Conservation (phyloP, 495 filamentous ascomycete genomes). For the Penicillium desertorum region DNA sequence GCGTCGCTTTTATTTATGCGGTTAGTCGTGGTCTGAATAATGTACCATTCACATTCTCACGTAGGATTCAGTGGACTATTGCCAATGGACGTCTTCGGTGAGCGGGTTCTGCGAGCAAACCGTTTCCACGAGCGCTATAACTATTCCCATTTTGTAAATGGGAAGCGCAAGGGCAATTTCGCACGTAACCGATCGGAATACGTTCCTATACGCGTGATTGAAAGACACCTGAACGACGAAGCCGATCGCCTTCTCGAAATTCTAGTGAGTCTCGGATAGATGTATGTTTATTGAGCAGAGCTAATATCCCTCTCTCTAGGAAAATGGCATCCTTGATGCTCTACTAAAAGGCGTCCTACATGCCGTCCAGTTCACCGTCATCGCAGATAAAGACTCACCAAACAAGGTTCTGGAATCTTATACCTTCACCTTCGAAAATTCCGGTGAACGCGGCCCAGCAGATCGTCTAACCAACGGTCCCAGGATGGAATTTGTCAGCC, state of each 20-base stretch:
- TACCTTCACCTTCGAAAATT: constrained; percentile 4
- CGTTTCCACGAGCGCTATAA: background rate
- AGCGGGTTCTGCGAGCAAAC: background rate
- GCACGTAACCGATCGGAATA: background rate
- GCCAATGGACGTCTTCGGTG: background rate
- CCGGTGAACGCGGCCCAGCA: background rate
- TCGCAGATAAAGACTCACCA: too few species aligned
- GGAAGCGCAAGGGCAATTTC: background rate
- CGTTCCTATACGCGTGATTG: background rate
- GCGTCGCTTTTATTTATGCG: background rate
- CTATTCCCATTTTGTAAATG: background rate
- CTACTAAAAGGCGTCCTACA: too few species aligned
- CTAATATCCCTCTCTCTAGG: too few species aligned
- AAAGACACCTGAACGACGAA: background rate
- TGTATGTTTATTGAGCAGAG: too few species aligned
- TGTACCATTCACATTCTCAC: too few species aligned
- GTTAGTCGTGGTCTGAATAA: background rate
- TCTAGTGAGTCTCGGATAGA: too few species aligned
- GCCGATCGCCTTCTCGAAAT: background rate
- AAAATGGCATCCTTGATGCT: too few species aligned
- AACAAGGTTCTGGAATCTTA: too few species aligned
- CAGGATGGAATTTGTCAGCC: background rate
- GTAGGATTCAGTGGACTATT: background rate
- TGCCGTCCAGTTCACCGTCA: too few species aligned
- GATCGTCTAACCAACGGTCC: background rate